A percentile compares a stretch with the other conserved stretches of the same genome.
phyloP scores from a whole-genome alignment of 116 monocot genomes.

The Posidonia oceanica region DNA sequence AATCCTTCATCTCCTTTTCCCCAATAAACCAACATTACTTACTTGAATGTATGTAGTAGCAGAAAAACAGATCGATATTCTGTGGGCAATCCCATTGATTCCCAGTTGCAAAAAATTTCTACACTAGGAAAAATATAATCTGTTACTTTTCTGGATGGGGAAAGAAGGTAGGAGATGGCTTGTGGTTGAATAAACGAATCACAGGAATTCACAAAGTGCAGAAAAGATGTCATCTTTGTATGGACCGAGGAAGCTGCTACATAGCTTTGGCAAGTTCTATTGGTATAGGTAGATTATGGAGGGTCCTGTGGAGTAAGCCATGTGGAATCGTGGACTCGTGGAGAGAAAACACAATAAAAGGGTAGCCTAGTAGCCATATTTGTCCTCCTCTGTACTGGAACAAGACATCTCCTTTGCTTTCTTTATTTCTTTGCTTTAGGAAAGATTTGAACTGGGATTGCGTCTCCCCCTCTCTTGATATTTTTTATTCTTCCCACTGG shows the following conservation, averaged over 20 bases:
- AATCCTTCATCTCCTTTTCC: not conserved
- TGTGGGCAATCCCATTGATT: not conserved
- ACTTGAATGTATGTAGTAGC: not conserved
- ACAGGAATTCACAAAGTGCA: not conserved
- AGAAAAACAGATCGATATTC: not conserved
- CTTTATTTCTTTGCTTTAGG: too few species aligned
- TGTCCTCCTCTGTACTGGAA: too few species aligned
- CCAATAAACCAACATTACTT: not conserved
- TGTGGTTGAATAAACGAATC: constrained; percentile 3
- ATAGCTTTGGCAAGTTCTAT: not conserved
- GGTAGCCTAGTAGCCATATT: too few species aligned
- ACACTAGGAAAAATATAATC: not conserved
- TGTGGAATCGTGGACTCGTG: too few species aligned
- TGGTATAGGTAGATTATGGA: not conserved
- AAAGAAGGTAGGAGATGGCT: constrained; percentile 4
- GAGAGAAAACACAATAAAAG: too few species aligned
- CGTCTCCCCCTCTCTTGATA: too few species aligned
- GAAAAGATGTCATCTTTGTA: not conserved
- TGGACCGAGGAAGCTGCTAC: not conserved
- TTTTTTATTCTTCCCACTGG: too few species aligned
- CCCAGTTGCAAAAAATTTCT: not conserved
- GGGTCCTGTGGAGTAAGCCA: not conserved
- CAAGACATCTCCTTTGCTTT: too few species aligned
- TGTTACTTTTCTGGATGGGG: not conserved
- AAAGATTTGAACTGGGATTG: too few species aligned